Evolutionary conservation across 768 basidiomycete genomes (phyloP).

Genomic region (Mycena kentingensis): DNA sequence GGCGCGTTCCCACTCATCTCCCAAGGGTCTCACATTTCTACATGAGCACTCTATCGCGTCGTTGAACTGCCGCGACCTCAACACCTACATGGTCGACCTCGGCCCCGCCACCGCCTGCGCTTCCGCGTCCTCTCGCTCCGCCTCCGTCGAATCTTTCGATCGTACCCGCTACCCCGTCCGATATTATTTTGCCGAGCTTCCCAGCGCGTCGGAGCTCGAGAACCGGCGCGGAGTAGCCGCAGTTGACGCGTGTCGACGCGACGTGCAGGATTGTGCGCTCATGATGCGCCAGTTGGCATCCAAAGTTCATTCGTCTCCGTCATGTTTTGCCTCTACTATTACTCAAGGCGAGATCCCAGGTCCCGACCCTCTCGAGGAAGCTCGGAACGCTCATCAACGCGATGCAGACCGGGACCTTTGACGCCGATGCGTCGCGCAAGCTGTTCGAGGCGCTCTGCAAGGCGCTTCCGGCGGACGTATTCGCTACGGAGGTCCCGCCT

Average conservation of each 20-base stretch:
- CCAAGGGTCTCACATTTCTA: constrained; percentile 49
- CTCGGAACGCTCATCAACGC: constrained; percentile 46
- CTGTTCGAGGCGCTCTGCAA: constrained; percentile 53
- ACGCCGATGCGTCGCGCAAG: constrained; percentile 50
- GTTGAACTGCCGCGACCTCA: constrained; percentile 36
- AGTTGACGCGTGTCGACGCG: constrained; percentile 32
- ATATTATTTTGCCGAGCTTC: constrained; percentile 41
- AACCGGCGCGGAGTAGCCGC: constrained; percentile 6
- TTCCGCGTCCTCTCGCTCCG: constrained; percentile 21
- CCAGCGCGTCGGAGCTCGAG: constrained; percentile 27
- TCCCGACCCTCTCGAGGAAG: constrained; percentile 42
- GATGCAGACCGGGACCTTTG: constrained; percentile 50
- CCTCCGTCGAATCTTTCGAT: constrained; percentile 31
- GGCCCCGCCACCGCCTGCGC: constrained; percentile 28
- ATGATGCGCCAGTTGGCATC: constrained; percentile 40
- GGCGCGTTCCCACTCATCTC: not conserved
- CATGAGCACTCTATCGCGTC: constrained; percentile 48
- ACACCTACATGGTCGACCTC: constrained; percentile 47
- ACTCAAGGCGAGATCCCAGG: constrained; percentile 25
- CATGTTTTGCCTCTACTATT: not conserved
- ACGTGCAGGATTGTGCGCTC: constrained; percentile 43
- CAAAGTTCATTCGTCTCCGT: constrained; percentile 13
- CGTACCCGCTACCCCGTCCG: constrained; percentile 39
- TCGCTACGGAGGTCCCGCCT: constrained; percentile 29
- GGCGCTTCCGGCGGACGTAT: constrained; percentile 43